Base-by-base conservation (phyloP, 139 green algal genomes). In the Closterium sp. region DNA sequence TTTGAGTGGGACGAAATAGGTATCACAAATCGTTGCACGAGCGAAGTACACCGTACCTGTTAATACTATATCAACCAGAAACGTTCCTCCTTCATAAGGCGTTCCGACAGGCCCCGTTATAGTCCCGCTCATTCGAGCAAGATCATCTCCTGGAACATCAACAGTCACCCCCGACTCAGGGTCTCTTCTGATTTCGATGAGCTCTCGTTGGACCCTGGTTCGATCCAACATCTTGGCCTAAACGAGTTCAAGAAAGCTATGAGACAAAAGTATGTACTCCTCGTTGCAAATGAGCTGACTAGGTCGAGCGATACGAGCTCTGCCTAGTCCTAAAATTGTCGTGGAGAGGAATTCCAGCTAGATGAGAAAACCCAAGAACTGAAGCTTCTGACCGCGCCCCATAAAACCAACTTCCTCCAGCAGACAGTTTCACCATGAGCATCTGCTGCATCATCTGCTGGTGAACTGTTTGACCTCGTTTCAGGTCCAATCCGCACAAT, bases 1-100 rank as follows among this genome's bases (percentile, higher is more conserved):
- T 4, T 4, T 22, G 62, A 79, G 17, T 79, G 62, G 17, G 17
- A 27, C 1, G 62, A 79, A 27, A 79, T 5, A 79, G 17, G 62
- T 27, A 0, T 24, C 62, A 3, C 62, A 13, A 31, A 29, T 90
- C 28, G 11, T 90, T 32, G 28, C 21, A 90, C 28, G 28, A 34
- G 9, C 17, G 28, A 5, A 89, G 1, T 90, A 7, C 32, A 73
- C 86, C 22, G 28, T 29, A 90, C 92, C 79, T 92, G 94, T 93
- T 38, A 99, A 92, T 32, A 96, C 89, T 34, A 99, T 99, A 91
- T 98, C 97, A 0, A 99, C 95, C 24, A 90, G n/a, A 88, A 96
- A 96, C 21, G 79, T 89, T 19, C 95, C 95, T 21, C 94, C 94
- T 85, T 96, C 92, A 90, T 96, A 96, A 31, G 97, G 96, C 9